phyloP scores from a whole-genome alignment of 1,284 basidiomycete species.

The Grifola frondosa region DNA sequence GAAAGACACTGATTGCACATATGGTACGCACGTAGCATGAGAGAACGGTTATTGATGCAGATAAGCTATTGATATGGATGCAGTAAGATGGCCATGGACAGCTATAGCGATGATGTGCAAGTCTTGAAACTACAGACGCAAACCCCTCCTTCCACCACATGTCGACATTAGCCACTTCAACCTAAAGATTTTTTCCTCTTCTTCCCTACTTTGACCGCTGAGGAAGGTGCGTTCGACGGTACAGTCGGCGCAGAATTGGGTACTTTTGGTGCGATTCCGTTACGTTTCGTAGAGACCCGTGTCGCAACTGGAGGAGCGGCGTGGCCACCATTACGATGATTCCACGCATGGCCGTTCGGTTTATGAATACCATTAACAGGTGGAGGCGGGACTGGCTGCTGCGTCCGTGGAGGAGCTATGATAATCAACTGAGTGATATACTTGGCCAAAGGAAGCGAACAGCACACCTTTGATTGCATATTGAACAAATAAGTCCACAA shows the following conservation, averaged over 20 bases:
- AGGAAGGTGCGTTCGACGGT: slow-evolving; percentile 15
- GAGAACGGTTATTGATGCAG: slow-evolving; percentile 18
- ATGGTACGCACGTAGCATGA: slow-evolving; percentile 10
- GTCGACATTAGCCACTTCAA: slow-evolving; percentile 14
- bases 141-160: background rate
- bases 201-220: slow-evolving; percentile 31
- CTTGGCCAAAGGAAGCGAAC: slow-evolving; percentile 4
- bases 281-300: slow-evolving; percentile 17
- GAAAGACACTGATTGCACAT: slow-evolving; percentile 10
- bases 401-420: slow-evolving; percentile 12
- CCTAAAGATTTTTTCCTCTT: slow-evolving; percentile 39
- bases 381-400: slow-evolving; percentile 1
- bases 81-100: background rate
- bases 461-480: slow-evolving; percentile 45
- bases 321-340: slow-evolving; percentile 21
- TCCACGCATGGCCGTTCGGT: slow-evolving; percentile 20
- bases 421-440: background rate
- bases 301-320: slow-evolving; percentile 15
- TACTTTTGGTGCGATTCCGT: slow-evolving; percentile 19
- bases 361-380: slow-evolving; percentile 25
- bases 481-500: slow-evolving; percentile 51
- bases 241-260: slow-evolving; percentile 18
- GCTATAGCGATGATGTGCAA: slow-evolving; percentile 6
- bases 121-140: background rate
- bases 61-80: slow-evolving; percentile 14